Base-by-base conservation (phyloP, 306 rosid species). In the Pterocarpus santalinus region DNA sequence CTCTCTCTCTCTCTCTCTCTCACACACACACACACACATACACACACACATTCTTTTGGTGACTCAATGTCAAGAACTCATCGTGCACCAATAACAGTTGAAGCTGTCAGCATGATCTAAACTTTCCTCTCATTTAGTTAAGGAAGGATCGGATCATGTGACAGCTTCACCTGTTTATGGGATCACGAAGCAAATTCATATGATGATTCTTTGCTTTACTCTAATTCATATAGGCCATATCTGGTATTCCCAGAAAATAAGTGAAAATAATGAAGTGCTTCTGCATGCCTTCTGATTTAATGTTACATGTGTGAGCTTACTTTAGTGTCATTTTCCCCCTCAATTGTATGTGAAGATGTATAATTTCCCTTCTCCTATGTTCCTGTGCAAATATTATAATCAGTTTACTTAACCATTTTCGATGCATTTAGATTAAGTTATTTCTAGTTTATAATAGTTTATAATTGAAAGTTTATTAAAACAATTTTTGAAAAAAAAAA, bases 91-190 rank as follows among this genome's bases (percentile, higher is more conserved):
- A 35, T 71, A 63, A 83, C 82, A 76, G 92, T 82, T 91, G 90
- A 91, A 91, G 92, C 97, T 93, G 92, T 87, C 91, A 91, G 90
- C 95, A 89, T 92, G 91, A 92, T 91, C 94, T 89, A 89, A 88
- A 83, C 91, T 88, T 91, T 80, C 76, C 86, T 93, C 77, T 66
- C 5, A 14, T 41, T 72, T 49, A 78, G 4, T 67, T 77, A 55
- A 88, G 89, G 90, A 88, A 89, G 80, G 93, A 89, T 87, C 78
- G 73, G 95, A 92, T 92, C 97, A 89, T 90, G 77, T 88, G 93
- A 90, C 81, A 88, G 82, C 91, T 90, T 92, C 93, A 92, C 91
- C 97, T 81, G 79, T 85, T 88, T 86, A 66, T 89, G 92, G 87
- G 78, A 77, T 88, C 92, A 90, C 89, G 94, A 80, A 63, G 3